These are phyloP conservation scores for Backusella psychrophila DNA, from an alignment of 192 early-diverging fungal genomes.

Conservation along the genomic window DNA sequence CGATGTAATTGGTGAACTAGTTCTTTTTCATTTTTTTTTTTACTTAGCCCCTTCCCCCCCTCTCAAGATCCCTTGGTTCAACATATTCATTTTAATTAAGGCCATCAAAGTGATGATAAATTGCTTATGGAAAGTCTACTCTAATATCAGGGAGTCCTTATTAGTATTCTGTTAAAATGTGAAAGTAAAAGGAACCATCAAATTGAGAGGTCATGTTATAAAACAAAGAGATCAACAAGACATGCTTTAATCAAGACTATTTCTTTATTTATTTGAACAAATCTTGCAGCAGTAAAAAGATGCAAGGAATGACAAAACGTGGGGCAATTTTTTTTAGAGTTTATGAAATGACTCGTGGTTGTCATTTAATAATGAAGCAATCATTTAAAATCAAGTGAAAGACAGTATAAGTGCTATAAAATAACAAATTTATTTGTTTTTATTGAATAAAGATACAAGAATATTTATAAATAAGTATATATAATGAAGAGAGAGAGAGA, in stretches of 20 bases:
- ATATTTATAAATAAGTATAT: not conserved
- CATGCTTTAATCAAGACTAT: not conserved
- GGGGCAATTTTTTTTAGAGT: not conserved
- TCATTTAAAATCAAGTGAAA: not conserved
- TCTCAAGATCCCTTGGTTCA: not conserved
- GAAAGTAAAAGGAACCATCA: not conserved
- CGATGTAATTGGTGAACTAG: not conserved
- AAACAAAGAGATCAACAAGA: not conserved
- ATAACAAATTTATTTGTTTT: not conserved
- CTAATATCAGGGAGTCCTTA: too few species aligned
- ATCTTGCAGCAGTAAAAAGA: not conserved
- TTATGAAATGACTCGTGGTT: not conserved
- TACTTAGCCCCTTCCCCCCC: not conserved
- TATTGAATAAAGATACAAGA: conserved; percentile 5
- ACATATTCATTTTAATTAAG: not conserved
- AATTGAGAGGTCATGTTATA: not conserved
- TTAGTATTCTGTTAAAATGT: not conserved
- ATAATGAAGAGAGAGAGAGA: not conserved
- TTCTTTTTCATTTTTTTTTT: not conserved
- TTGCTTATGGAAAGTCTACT: too few species aligned
- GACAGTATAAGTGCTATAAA: not conserved
- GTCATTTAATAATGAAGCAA: not conserved
- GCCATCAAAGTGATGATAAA: not conserved
- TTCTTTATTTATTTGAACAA: not conserved
- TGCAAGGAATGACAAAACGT: not conserved